Percentiles rank a stretch among this genome's conserved stretches.
Evolutionary conservation across 148 eudicot species (phyloP).

Genomic region (Tetragonia tetragonoides): DNA sequence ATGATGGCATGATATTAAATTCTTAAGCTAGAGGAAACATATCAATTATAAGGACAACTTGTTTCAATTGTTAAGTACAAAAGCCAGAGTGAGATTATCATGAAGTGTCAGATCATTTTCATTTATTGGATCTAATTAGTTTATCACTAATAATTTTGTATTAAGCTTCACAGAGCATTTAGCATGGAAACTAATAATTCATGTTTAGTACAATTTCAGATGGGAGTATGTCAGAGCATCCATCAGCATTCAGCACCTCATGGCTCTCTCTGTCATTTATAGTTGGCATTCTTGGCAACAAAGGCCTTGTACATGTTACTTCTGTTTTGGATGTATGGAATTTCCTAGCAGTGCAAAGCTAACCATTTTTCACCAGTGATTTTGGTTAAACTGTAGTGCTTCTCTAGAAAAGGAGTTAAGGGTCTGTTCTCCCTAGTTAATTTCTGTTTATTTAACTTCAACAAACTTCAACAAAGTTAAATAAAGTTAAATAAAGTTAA

Average conservation of each 20-base stretch:
- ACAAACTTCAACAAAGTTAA: too few species aligned
- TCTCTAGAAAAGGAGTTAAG: too few species aligned
- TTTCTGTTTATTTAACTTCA: too few species aligned
- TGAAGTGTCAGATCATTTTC: constrained; percentile 13
- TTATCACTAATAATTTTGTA: not conserved
- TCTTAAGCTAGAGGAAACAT: not conserved
- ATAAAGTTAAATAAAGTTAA: too few species aligned
- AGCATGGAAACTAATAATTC: constrained; percentile 6
- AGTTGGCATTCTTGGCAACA: constrained; percentile 4
- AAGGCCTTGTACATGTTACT: not conserved
- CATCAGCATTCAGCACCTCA: constrained; percentile 15
- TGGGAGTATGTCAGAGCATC: constrained; percentile 15
- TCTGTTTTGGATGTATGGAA: not conserved
- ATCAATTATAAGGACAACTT: constrained; percentile 19
- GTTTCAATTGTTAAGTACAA: constrained; percentile 20
- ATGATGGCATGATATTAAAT: constrained; percentile 15
- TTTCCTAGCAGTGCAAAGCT: not conserved
- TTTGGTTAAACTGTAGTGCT: too few species aligned
- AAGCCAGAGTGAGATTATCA: constrained; percentile 18
- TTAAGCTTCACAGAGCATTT: constrained; percentile 8
- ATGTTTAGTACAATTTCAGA: constrained; percentile 4
- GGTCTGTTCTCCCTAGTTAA: too few species aligned
- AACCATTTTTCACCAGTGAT: not conserved
- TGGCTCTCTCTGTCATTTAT: constrained; percentile 7
- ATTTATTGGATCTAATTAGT: not conserved